phyloP scores from a whole-genome alignment of 306 rosid species.

The Acmispon strigosus region DNA sequence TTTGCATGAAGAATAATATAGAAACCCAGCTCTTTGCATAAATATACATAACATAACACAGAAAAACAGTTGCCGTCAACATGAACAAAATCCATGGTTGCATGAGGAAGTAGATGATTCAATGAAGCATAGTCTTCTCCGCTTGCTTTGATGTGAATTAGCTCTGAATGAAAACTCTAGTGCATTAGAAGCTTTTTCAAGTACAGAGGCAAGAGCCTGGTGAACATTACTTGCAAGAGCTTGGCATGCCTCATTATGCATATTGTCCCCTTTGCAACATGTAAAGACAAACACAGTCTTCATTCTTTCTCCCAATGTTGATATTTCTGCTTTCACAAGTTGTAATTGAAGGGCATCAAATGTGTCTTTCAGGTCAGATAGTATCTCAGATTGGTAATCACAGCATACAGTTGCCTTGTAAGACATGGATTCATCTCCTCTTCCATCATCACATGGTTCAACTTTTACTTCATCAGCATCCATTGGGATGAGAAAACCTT shows the following conservation, averaged over 20 bases:
- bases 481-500: constrained; percentile 59
- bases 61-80: background rate
- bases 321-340: constrained; percentile 53
- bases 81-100: constrained; percentile 17
- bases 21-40: background rate
- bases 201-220: constrained; percentile 45
- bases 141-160: constrained; percentile 37
- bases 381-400: constrained; percentile 60
- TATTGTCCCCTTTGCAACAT: constrained; percentile 30
- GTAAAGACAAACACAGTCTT: constrained; percentile 48
- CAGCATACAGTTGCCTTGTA: constrained; percentile 69
- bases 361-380: constrained; percentile 58
- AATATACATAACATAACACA: background rate
- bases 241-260: constrained; percentile 31
- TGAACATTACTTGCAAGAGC: constrained; percentile 43
- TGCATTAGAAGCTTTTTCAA: constrained; percentile 54
- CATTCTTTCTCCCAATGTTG: constrained; percentile 72
- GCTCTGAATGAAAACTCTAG: constrained; percentile 62
- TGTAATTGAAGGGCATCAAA: constrained; percentile 56
- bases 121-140: constrained; percentile 41
- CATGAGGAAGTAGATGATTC: constrained; percentile 32
- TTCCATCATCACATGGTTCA: constrained; percentile 39
- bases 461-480: constrained; percentile 75
- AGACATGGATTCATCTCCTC: constrained; percentile 33
- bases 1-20: background rate